Percentiles rank a stretch among this genome's conserved stretches.
Conservation (phyloP, 2,329 filamentous ascomycete genomes). For the Thielaviopsis ethacetica region DNA sequence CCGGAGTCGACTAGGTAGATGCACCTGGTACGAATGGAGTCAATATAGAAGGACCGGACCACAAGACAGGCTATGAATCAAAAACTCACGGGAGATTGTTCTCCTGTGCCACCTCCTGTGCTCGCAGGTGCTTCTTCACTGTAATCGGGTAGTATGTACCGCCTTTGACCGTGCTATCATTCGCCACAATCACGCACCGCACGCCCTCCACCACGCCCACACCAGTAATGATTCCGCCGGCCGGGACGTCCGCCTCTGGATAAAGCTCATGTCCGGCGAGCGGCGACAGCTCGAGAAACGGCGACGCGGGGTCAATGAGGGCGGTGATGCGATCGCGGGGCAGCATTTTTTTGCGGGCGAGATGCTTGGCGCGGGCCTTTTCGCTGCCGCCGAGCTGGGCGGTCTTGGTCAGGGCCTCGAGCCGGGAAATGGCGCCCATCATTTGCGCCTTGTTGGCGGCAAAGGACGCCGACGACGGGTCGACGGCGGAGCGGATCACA, state of each 20-base stretch:
- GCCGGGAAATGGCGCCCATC: slow-evolving; percentile 50
- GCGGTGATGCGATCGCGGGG: slow-evolving; percentile 77
- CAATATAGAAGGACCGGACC: not conserved
- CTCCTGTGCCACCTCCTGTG: slow-evolving; percentile 78
- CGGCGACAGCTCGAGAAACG: slow-evolving; percentile 87
- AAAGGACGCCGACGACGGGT: slow-evolving; percentile 63
- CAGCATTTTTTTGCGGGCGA: slow-evolving; percentile 83
- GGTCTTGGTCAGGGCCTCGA: slow-evolving; percentile 53
- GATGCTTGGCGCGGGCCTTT: slow-evolving; percentile 75
- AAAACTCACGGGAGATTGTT: slow-evolving; percentile 51
- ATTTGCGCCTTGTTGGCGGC: slow-evolving; percentile 67
- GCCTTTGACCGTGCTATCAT: slow-evolving; percentile 94
- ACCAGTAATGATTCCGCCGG: slow-evolving; percentile 83
- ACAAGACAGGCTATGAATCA: not conserved
- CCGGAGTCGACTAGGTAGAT: slow-evolving; percentile 95
- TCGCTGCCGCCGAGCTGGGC: slow-evolving; percentile 62
- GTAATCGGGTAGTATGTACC: slow-evolving; percentile 96
- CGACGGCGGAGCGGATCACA: slow-evolving; percentile 57
- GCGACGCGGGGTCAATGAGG: slow-evolving; percentile 73
- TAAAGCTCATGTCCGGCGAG: slow-evolving; percentile 79
- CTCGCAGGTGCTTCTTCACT: slow-evolving; percentile 90
- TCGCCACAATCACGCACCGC: slow-evolving; percentile 82
- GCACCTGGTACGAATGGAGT: slow-evolving; percentile 34
- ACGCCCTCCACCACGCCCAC: slow-evolving; percentile 83
- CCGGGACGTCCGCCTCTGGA: slow-evolving; percentile 69